Conservation (phyloP, 306 rosid species). For the Castanea mollissima region DNA sequence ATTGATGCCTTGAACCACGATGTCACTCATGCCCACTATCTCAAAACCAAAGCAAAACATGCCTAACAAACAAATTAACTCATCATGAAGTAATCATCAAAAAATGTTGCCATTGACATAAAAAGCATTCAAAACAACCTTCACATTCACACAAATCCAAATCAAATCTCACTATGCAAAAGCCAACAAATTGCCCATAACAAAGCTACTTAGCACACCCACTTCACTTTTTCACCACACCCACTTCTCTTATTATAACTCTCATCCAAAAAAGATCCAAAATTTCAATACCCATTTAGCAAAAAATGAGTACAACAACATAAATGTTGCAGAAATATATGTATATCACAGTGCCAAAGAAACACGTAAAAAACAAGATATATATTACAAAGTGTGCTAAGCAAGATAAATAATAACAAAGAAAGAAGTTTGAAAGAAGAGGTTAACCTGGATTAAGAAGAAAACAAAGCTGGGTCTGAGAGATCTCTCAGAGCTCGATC, state of each 20-base stretch:
- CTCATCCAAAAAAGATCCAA: neutral
- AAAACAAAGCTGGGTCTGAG: neutral
- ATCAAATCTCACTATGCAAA: neutral
- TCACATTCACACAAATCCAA: neutral
- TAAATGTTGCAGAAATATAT: neutral
- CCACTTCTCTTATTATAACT: neutral
- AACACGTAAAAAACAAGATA: neutral
- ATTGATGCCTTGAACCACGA: neutral
- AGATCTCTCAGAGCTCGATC: conserved; percentile 28
- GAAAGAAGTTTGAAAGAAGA: neutral
- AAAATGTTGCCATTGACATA: neutral
- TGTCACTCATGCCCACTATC: neutral
- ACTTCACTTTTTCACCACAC: neutral
- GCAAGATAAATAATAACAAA: neutral
- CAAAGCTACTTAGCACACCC: neutral
- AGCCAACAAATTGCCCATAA: too few relatives aligned
- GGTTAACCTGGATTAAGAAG: conserved; percentile 25
- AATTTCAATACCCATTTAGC: neutral
- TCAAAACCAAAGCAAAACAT: conserved; percentile 1
- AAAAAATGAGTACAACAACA: neutral
- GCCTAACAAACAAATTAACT: neutral
- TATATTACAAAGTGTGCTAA: neutral
- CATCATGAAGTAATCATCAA: neutral
- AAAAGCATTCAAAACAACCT: neutral
- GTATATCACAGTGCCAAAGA: neutral